Percentiles rank a stretch among this genome's conserved stretches.
Conservation (phyloP, 345 rosid species). For the Passiflora organensis region DNA sequence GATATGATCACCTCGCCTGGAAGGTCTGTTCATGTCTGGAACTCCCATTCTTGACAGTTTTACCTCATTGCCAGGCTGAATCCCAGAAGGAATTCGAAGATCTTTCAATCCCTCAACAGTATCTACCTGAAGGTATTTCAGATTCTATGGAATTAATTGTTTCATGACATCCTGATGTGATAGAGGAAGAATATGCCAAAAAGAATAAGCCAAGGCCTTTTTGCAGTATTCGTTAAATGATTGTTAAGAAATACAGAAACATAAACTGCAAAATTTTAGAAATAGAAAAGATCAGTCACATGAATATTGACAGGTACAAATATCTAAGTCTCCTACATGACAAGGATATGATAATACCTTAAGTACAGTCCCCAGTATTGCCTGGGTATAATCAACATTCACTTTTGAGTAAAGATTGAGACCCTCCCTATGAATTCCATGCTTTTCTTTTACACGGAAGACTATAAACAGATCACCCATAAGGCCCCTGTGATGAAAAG, state of each 20-base stretch:
- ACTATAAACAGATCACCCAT: slow-evolving; percentile 69
- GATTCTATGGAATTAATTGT: slow-evolving; percentile 1
- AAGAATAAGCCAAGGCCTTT: neutral
- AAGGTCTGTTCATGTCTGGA: slow-evolving; percentile 71
- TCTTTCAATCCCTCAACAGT: slow-evolving; percentile 76
- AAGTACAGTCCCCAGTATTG: slow-evolving; percentile 63
- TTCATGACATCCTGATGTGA: neutral
- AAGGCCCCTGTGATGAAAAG: slow-evolving; percentile 42
- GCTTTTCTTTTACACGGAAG: slow-evolving; percentile 62
- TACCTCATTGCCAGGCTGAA: slow-evolving; percentile 76
- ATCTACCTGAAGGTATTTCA: slow-evolving; percentile 59
- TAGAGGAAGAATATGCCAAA: neutral
- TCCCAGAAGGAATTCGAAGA: slow-evolving; percentile 69
- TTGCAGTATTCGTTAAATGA: neutral
- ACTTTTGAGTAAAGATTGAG: slow-evolving; percentile 72
- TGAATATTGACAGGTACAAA: neutral
- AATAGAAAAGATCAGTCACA: neutral
- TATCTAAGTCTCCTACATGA: neutral
- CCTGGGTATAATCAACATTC: slow-evolving; percentile 67
- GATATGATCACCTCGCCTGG: slow-evolving; percentile 75
- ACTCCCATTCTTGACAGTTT: slow-evolving; percentile 64
- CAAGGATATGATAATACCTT: slow-evolving; percentile 39
- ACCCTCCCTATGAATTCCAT: slow-evolving; percentile 76
- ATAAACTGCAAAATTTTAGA: neutral
- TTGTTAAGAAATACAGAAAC: neutral